Conservation (phyloP, 2,329 filamentous ascomycete species). For the Phialocephala sp. region DNA sequence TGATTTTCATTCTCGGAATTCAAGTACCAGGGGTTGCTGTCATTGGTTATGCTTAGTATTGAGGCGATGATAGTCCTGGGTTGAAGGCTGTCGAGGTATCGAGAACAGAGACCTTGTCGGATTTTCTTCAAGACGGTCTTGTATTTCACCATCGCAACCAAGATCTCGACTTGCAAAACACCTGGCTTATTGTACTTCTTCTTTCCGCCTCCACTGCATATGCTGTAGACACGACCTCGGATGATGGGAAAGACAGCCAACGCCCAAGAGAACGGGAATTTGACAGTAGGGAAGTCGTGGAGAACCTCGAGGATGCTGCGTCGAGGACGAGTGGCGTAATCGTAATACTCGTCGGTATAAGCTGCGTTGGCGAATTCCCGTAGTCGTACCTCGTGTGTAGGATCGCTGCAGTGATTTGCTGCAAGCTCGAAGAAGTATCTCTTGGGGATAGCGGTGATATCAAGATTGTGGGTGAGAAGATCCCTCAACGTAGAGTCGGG, state of each 20-base stretch:
- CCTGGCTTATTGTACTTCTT: constrained; percentile 29
- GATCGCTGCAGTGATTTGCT: constrained; percentile 74
- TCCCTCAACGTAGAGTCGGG: constrained; percentile 63
- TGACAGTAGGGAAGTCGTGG: constrained; percentile 85
- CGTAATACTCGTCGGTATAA: constrained; percentile 89
- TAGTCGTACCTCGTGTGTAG: constrained; percentile 79
- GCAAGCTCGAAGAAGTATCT: constrained; percentile 84
- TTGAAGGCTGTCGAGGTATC: constrained; percentile 70
- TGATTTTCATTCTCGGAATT: constrained; percentile 47
- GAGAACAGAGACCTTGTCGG: constrained; percentile 86
- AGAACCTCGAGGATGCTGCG: constrained; percentile 92
- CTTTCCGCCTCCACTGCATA: constrained; percentile 71
- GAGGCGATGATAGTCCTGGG: constrained; percentile 2
- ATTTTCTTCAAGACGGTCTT: constrained; percentile 84
- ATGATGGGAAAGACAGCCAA: constrained; percentile 79
- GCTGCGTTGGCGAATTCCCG: constrained; percentile 81
- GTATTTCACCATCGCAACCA: constrained; percentile 91
- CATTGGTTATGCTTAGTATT: background rate
- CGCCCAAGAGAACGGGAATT: constrained; percentile 76
- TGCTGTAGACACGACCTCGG: constrained; percentile 91
- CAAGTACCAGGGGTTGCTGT: background rate
- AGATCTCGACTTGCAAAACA: constrained; percentile 66
- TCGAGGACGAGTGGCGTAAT: constrained; percentile 90
- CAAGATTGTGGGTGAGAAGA: constrained; percentile 81
- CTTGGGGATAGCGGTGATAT: constrained; percentile 87